phyloP scores from a whole-genome alignment of 257 asterid species.

The Striga asiatica region DNA sequence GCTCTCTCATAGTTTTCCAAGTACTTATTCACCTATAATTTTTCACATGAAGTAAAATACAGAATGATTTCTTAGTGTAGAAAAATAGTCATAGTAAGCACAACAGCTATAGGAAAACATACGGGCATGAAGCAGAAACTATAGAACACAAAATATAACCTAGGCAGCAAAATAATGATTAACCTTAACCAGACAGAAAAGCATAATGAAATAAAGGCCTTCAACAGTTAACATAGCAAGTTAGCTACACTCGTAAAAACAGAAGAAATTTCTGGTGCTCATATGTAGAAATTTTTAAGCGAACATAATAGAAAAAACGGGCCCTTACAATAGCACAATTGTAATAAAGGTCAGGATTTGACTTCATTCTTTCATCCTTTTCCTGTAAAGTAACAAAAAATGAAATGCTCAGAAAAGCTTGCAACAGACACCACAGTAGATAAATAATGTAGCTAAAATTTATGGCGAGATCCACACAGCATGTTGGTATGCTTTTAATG shows the following conservation, averaged over 20 bases:
- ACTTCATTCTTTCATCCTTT: constrained; percentile 73
- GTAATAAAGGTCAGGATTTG: constrained; percentile 82
- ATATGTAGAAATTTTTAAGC: not conserved
- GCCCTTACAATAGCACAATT: constrained; percentile 86
- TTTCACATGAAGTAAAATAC: not conserved
- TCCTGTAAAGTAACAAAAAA: constrained; percentile 42
- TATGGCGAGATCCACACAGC: constrained; percentile 51
- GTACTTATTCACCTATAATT: constrained; percentile 66
- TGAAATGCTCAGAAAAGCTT: constrained; percentile 4
- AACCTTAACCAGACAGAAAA: not conserved
- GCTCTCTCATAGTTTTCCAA: constrained; percentile 95
- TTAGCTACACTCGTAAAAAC: too few species aligned
- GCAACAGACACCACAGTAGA: constrained; percentile 8
- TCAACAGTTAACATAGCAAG: constrained; percentile 2
- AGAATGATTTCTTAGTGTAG: not conserved
- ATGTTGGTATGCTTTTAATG: constrained; percentile 89
- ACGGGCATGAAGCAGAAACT: not conserved
- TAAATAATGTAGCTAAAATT: constrained; percentile 3
- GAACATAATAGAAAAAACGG: constrained; percentile 16
- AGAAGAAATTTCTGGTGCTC: not conserved
- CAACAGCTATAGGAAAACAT: not conserved
- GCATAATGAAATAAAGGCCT: not conserved
- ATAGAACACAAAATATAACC: not conserved
- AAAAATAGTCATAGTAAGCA: not conserved
- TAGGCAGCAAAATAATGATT: not conserved